phyloP scores from a whole-genome alignment of 352 stramenopile species.

The Albugo laibachii region DNA sequence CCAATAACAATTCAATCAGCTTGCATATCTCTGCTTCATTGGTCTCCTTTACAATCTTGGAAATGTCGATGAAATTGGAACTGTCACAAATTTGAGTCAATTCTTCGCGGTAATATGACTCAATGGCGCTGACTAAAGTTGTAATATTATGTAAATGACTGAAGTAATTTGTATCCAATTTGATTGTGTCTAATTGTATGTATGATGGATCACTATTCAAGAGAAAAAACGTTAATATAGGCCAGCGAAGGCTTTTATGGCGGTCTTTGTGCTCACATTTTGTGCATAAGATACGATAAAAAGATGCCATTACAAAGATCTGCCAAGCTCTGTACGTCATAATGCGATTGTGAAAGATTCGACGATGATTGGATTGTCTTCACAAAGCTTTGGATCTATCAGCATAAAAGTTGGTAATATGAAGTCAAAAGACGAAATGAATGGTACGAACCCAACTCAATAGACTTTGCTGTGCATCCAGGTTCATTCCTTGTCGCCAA shows the following conservation, averaged over 20 bases:
- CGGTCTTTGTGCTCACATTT: conserved; percentile 34
- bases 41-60: conserved; percentile 46
- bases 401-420: too few species aligned
- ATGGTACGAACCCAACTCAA: too few species aligned
- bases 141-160: conserved; percentile 53
- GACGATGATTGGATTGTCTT: conserved; percentile 17
- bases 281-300: conserved; percentile 63
- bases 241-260: neutral
- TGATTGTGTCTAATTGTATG: conserved; percentile 55
- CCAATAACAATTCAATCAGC: conserved; percentile 49
- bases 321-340: conserved; percentile 10
- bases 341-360: conserved; percentile 13
- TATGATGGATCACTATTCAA: conserved; percentile 45
- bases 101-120: conserved; percentile 70
- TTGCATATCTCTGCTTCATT: conserved; percentile 45
- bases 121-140: conserved; percentile 43
- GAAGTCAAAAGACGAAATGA: too few species aligned
- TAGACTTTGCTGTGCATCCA: too few species aligned
- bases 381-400: conserved; percentile 58
- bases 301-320: conserved; percentile 69
- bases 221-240: neutral
- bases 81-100: conserved; percentile 48
- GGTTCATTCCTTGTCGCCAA: too few species aligned
- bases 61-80: conserved; percentile 43
- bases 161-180: conserved; percentile 39